A percentile compares a stretch with the other conserved stretches of the same genome.
Evolutionary conservation across 2,329 filamentous ascomycete species (phyloP).

Genomic region (Domatiomyces catenatus): DNA sequence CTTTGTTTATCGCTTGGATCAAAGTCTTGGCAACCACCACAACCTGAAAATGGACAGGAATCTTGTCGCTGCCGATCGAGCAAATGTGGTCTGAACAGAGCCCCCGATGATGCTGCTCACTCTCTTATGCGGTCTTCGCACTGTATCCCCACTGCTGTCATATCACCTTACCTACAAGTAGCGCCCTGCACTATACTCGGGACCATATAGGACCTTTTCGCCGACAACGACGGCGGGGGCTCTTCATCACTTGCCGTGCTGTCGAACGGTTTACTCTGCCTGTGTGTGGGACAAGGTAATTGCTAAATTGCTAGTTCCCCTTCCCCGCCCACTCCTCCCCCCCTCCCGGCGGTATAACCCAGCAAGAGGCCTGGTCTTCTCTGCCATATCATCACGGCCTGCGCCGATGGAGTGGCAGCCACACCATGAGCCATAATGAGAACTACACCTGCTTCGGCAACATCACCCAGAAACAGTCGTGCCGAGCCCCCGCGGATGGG

Average conservation of each 20-base stretch:
- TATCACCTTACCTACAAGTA: not conserved
- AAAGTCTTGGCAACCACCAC: not conserved
- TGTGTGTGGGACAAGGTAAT: not conserved
- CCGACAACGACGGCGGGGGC: too few species aligned
- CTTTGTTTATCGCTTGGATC: not conserved
- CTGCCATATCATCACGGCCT: not conserved
- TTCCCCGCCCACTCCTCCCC: too few species aligned
- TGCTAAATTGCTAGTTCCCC: too few species aligned
- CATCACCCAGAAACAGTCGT: slow-evolving; percentile 8
- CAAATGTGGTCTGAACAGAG: not conserved
- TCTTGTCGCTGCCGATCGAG: not conserved
- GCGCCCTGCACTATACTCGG: not conserved
- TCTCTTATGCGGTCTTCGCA: not conserved
- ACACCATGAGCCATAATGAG: slow-evolving; percentile 10
- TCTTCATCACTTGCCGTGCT: too few species aligned
- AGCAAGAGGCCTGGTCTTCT: not conserved
- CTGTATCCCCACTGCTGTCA: not conserved
- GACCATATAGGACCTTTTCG: not conserved
- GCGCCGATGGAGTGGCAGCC: not conserved
- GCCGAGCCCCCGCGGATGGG: slow-evolving; percentile 3
- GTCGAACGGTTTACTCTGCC: not conserved
- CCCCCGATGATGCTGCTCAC: not conserved
- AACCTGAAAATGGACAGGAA: not conserved
- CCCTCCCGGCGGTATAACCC: not conserved
- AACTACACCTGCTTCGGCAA: slow-evolving; percentile 1